phyloP scores from a whole-genome alignment of 2,329 filamentous ascomycete genomes.

The Scopulariopsis brevicaulis region DNA sequence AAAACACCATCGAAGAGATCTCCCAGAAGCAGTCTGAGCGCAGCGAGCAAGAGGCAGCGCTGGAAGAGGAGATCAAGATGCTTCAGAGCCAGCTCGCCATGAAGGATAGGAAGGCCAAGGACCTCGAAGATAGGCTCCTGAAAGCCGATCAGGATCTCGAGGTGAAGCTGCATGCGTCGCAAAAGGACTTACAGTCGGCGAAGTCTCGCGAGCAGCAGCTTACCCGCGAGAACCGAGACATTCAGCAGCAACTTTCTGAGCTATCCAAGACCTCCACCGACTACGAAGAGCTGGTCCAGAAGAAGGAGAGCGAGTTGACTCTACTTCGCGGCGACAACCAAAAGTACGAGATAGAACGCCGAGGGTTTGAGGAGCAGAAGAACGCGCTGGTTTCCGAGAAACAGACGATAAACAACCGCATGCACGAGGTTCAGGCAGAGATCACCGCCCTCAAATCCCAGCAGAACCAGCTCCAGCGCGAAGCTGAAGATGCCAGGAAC shows the following conservation, averaged over 20 bases:
- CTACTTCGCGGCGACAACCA: conserved; percentile 77
- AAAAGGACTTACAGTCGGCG: conserved; percentile 67
- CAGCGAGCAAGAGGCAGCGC: conserved; percentile 61
- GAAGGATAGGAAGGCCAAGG: conserved; percentile 81
- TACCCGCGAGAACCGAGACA: conserved; percentile 65
- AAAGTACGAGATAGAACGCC: conserved; percentile 71
- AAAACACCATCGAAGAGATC: conserved; percentile 59
- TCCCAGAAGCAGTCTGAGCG: conserved; percentile 60
- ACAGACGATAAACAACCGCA: conserved; percentile 61
- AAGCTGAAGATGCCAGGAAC: conserved; percentile 78
- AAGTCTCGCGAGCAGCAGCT: conserved; percentile 69
- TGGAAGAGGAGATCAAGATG: conserved; percentile 81
- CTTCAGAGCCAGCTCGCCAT: conserved; percentile 80
- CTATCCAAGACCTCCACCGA: conserved; percentile 86
- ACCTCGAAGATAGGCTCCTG: conserved; percentile 74
- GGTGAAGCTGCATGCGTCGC: conserved; percentile 65
- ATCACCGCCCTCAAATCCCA: conserved; percentile 78
- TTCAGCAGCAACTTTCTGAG: conserved; percentile 76
- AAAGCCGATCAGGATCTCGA: conserved; percentile 84
- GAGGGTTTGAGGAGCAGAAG: conserved; percentile 69
- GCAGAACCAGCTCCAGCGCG: conserved; percentile 73
- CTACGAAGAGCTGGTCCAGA: conserved; percentile 86
- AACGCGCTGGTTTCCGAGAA: conserved; percentile 61
- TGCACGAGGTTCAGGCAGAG: conserved; percentile 80
- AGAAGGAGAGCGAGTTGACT: conserved; percentile 87